These are phyloP conservation scores for Lactarius sp. DNA, from an alignment of 768 basidiomycete species.

Conservation along the genomic window DNA sequence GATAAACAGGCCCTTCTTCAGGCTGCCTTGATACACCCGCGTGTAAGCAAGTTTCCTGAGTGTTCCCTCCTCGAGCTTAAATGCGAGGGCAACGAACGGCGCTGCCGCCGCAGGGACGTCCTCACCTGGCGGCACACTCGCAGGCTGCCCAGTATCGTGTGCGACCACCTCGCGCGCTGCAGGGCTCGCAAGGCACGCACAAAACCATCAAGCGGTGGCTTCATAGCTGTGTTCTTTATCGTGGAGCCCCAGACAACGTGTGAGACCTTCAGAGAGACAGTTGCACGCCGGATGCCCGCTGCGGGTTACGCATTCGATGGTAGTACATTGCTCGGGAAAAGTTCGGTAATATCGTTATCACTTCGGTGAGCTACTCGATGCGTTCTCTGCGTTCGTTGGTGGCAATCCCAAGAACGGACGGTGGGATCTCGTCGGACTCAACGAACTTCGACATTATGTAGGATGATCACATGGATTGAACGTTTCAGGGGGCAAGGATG, in stretches of 20 bases:
- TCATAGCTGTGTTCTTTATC: slow-evolving; percentile 94
- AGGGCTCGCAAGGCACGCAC: slow-evolving; percentile 88
- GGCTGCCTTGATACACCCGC: slow-evolving; percentile 46
- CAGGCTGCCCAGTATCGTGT: slow-evolving; percentile 34
- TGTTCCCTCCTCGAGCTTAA: slow-evolving; percentile 96
- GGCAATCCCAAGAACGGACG: slow-evolving; percentile 64
- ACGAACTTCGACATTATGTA: slow-evolving; percentile 61
- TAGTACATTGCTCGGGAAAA: slow-evolving; percentile 78
- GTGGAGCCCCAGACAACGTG: slow-evolving; percentile 36
- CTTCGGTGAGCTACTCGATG: slow-evolving; percentile 92
- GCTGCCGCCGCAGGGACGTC: slow-evolving; percentile 80
- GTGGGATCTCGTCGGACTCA: slow-evolving; percentile 85
- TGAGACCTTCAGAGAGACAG: too few relatives aligned
- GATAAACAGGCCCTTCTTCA: slow-evolving; percentile 31
- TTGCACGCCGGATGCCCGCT: slow-evolving; percentile 51
- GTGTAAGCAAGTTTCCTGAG: slow-evolving; percentile 98
- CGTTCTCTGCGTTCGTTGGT: slow-evolving; percentile 84
- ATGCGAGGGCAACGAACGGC: slow-evolving; percentile 89
- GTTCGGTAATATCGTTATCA: slow-evolving; percentile 94
- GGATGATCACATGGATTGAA: neutral
- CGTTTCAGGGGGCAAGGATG: neutral
- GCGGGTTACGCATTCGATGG: slow-evolving; percentile 74
- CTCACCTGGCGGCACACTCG: slow-evolving; percentile 63
- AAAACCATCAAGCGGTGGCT: slow-evolving; percentile 91
- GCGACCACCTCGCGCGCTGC: slow-evolving; percentile 65